Percentiles rank a stretch among this genome's conserved stretches.
Conservation (phyloP, 352 stramenopile species). For the Phytophthora cactorum region DNA sequence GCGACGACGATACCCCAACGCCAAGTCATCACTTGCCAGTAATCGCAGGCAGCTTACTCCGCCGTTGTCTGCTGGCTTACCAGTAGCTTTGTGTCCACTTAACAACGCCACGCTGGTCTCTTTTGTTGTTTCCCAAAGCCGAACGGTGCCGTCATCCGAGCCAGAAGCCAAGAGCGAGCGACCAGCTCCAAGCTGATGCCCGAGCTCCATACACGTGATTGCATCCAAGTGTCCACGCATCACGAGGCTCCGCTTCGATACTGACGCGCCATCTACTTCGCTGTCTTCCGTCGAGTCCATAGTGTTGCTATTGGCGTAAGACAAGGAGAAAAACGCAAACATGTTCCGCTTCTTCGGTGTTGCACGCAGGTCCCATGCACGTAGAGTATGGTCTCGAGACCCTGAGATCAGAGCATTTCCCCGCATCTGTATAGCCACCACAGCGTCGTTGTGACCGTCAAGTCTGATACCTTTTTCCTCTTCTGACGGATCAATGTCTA, state of each 20-base stretch:
- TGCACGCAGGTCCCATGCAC: constrained; percentile 71
- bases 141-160: constrained; percentile 71
- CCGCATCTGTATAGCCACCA: constrained; percentile 64
- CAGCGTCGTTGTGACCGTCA: constrained; percentile 62
- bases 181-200: constrained; percentile 64
- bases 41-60: constrained; percentile 69
- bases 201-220: constrained; percentile 77
- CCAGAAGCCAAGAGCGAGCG: constrained; percentile 70
- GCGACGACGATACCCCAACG: constrained; percentile 57
- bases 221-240: constrained; percentile 68
- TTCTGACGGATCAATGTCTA: constrained; percentile 42
- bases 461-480: constrained; percentile 49
- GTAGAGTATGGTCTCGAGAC: constrained; percentile 74
- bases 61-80: constrained; percentile 28
- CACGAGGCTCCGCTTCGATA: constrained; percentile 69
- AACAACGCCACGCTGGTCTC: constrained; percentile 65
- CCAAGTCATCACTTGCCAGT: constrained; percentile 64
- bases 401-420: constrained; percentile 71
- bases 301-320: constrained; percentile 19
- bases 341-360: constrained; percentile 65
- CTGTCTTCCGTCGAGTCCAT: constrained; percentile 23
- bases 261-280: constrained; percentile 59
- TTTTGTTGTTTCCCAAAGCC: constrained; percentile 77
- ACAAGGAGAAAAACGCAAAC: constrained; percentile 68
- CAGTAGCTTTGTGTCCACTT: constrained; percentile 38